phyloP scores from a whole-genome alignment of 208 protist genomes.

The Vickermania ingenoplastis region DNA sequence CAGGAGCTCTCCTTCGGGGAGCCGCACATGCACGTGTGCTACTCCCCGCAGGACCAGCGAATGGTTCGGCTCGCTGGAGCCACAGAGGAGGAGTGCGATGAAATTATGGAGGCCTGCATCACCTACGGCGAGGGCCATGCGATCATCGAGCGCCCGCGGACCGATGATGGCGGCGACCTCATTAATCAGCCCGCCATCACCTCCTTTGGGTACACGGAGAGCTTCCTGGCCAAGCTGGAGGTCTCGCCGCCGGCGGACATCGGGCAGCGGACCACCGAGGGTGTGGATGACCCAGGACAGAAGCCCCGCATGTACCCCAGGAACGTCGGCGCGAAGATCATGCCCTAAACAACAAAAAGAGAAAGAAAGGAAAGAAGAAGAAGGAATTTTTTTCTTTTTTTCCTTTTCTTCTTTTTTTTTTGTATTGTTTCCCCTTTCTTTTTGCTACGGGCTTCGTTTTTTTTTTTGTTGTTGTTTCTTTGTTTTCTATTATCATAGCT shows the following conservation, averaged over 20 bases:
- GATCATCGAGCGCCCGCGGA: conserved; percentile 71
- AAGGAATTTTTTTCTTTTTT: too few species aligned
- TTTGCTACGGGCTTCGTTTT: too few species aligned
- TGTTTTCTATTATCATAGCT: too few species aligned
- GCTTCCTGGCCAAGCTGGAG: conserved; percentile 81
- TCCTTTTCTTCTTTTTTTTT: too few species aligned
- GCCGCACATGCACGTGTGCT: conserved; percentile 88
- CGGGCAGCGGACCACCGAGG: conserved; percentile 71
- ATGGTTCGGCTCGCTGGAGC: conserved; percentile 81
- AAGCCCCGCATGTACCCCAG: conserved; percentile 73
- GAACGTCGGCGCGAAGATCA: conserved; percentile 82
- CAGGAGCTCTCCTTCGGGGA: conserved; percentile 87
- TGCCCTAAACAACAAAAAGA: conserved; percentile 37
- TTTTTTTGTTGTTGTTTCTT: too few species aligned
- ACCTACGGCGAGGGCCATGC: conserved; percentile 87
- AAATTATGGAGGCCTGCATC: conserved; percentile 85
- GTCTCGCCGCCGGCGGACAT: conserved; percentile 73
- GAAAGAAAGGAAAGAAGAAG: conserved; percentile 5
- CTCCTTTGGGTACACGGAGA: conserved; percentile 84
- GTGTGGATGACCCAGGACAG: conserved; percentile 85
- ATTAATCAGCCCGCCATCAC: conserved; percentile 79
- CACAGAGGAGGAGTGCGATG: conserved; percentile 86
- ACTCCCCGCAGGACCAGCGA: conserved; percentile 79
- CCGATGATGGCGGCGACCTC: conserved; percentile 83
- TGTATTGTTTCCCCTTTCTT: neutral